phyloP scores from a whole-genome alignment of 23 red algal species.

The Cyanidioschyzon merolae region DNA sequence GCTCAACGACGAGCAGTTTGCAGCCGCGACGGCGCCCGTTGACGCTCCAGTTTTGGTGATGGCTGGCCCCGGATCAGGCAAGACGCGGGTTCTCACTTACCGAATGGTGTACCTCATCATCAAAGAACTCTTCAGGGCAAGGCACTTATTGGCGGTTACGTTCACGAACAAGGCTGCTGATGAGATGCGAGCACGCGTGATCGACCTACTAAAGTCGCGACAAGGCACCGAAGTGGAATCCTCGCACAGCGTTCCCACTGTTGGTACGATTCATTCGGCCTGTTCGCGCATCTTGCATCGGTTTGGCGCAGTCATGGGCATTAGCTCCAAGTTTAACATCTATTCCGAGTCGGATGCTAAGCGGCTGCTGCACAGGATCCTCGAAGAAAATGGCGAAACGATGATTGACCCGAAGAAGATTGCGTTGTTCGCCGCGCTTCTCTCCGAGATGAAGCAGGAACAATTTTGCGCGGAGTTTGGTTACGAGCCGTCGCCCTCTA shows the following conservation, averaged over 20 bases:
- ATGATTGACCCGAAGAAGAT: not conserved
- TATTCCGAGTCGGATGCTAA: constrained; percentile 38
- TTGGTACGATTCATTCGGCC: constrained; percentile 67
- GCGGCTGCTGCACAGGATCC: constrained; percentile 14
- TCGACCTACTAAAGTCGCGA: constrained; percentile 10
- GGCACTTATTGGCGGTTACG: constrained; percentile 51
- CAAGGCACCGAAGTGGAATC: constrained; percentile 2
- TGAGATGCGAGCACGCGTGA: constrained; percentile 63
- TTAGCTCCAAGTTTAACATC: constrained; percentile 31
- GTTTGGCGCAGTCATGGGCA: constrained; percentile 33
- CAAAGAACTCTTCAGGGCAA: constrained; percentile 12
- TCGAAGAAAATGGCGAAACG: constrained; percentile 16
- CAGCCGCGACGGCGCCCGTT: not conserved
- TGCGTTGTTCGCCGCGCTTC: not conserved
- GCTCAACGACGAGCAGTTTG: constrained; percentile 14
- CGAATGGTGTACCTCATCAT: constrained; percentile 52
- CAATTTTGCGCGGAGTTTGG: not conserved
- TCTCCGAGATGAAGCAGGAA: constrained; percentile 60
- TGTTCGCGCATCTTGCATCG: constrained; percentile 28
- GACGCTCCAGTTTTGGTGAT: constrained; percentile 31
- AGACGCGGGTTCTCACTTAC: constrained; percentile 60
- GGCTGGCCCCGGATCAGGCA: constrained; percentile 67
- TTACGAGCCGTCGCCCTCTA: not conserved
- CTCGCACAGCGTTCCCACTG: not conserved
- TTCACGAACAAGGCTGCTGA: constrained; percentile 79